phyloP scores from a whole-genome alignment of 805 yeast species.

The Hanseniaspora osmophila region DNA sequence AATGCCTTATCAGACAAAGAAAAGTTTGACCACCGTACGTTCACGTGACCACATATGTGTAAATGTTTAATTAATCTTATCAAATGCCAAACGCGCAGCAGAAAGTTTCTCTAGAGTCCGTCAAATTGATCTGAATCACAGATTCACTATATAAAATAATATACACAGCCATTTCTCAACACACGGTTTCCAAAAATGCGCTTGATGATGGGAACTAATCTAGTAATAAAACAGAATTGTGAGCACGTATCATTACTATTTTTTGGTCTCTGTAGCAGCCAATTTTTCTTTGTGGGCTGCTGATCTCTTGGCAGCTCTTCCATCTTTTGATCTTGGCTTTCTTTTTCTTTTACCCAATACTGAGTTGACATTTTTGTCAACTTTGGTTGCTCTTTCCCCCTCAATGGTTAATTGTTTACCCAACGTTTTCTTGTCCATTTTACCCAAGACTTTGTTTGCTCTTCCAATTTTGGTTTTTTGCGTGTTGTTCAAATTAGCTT shows the following conservation, averaged over 20 bases:
- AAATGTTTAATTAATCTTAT: too few relatives aligned
- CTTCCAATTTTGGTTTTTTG: slow-evolving; percentile 72
- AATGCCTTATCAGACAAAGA: not conserved
- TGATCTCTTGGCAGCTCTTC: slow-evolving; percentile 33
- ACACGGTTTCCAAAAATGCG: too few relatives aligned
- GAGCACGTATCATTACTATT: too few relatives aligned
- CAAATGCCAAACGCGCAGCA: too few relatives aligned
- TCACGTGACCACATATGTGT: too few relatives aligned
- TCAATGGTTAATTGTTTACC: slow-evolving; percentile 47
- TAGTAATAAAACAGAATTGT: too few relatives aligned
- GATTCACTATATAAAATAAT: not conserved
- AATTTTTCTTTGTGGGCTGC: slow-evolving; percentile 24
- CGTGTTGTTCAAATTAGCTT: slow-evolving; percentile 35
- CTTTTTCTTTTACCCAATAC: slow-evolving; percentile 25
- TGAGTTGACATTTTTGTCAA: slow-evolving; percentile 38
- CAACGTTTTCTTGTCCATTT: slow-evolving; percentile 60
- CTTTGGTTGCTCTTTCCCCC: slow-evolving; percentile 62
- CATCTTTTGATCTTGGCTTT: slow-evolving; percentile 31
- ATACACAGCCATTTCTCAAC: not conserved
- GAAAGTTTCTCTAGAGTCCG: too few relatives aligned
- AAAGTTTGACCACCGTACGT: too few relatives aligned
- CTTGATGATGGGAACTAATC: too few relatives aligned
- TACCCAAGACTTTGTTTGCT: slow-evolving; percentile 61
- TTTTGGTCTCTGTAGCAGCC: not conserved
- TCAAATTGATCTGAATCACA: too few relatives aligned